Evolutionary conservation across 2,329 filamentous ascomycete genomes (phyloP), one percentile per base, ranked within the genome.

Genomic region (Hypoxylon sp.): DNA sequence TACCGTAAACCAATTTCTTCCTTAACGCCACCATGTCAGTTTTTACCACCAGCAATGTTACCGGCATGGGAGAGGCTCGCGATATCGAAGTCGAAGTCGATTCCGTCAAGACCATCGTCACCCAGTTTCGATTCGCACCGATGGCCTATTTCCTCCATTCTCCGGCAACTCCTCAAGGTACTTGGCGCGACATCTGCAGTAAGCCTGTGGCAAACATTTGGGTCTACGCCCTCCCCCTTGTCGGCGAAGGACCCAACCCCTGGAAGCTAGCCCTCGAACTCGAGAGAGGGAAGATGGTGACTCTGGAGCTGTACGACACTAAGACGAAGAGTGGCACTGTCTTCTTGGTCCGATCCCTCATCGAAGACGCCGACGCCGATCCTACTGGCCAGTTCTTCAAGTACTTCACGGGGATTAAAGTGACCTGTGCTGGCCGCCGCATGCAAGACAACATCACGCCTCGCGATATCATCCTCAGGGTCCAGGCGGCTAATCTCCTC

Each of bases 261-360:
- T 67, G 63, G 63, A 67, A 59, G 48, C 36, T 67, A n/a, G 53
- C 46, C 1, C 7, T 67, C 1, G 21, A 55, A 11, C 32, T 67
- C 4, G n/a, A 38, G 2, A 17, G 14, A 9, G 49, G 41, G 0
- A 59, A 55, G 21, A 36, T 67, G 17, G 11, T 67, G 2, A 58
- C 53, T 11, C 2, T 63, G 14, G 63, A 59, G n/a, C 17, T 63
- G 0, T 58, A 49, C 43, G 19, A 63, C 13, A 57, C 60, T 2
- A 6, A 25, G 19, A 30, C 13, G 17, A 6, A 1, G 9, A 23
- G 34, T 2, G 52, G 60, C 25, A 23, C 30, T 4, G 52, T 63
- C 1, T 17, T 51, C 14, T 7, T 63, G 2, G 19, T 56, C 6
- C 32, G 60, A 43, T 13, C 36, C 21, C 25, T 55, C 1, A 58